Percentiles rank a stretch among this genome's conserved stretches.
phyloP scores from a whole-genome alignment of 2,329 filamentous ascomycete species.

The Hymenoscyphus occultus region DNA sequence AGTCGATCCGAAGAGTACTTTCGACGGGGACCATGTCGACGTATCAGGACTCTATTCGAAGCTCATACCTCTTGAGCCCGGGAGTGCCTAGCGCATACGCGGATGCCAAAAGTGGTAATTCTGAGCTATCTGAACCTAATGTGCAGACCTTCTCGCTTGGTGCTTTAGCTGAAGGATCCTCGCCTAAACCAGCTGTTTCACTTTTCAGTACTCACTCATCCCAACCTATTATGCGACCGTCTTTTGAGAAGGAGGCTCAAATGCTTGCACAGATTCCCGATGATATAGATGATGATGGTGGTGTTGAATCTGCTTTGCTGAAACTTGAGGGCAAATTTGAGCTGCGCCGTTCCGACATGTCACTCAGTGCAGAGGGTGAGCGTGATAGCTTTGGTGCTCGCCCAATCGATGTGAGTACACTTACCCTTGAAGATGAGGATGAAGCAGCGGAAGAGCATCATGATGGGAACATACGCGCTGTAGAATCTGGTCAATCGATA shows the following conservation, averaged over 20 bases:
- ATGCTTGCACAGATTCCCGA: constrained; percentile 86
- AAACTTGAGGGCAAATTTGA: constrained; percentile 89
- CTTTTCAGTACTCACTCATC: constrained; percentile 61
- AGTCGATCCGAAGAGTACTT: constrained; percentile 49
- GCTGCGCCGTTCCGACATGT: constrained; percentile 42
- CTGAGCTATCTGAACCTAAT: constrained; percentile 40
- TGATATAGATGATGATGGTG: constrained; percentile 73
- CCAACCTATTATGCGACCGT: constrained; percentile 63
- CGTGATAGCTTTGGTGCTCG: constrained; percentile 32
- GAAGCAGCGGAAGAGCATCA: constrained; percentile 39
- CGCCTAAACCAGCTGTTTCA: constrained; percentile 47
- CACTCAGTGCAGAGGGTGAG: constrained; percentile 17
- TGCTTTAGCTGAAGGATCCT: constrained; percentile 50
- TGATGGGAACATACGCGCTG: constrained; percentile 44
- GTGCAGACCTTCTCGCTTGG: constrained; percentile 55
- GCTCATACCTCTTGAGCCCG: constrained; percentile 47
- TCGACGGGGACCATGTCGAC: constrained; percentile 59
- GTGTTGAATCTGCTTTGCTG: constrained; percentile 85
- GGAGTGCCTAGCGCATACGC: constrained; percentile 44
- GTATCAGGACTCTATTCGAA: constrained; percentile 58
- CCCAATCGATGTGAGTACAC: constrained; percentile 27
- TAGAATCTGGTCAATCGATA: constrained; percentile 44
- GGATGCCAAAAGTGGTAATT: constrained; percentile 42
- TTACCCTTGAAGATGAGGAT: constrained; percentile 23
- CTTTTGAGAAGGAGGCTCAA: constrained; percentile 85